Conservation (phyloP, 2,329 filamentous ascomycete genomes). For the Corynespora cassiicola region DNA sequence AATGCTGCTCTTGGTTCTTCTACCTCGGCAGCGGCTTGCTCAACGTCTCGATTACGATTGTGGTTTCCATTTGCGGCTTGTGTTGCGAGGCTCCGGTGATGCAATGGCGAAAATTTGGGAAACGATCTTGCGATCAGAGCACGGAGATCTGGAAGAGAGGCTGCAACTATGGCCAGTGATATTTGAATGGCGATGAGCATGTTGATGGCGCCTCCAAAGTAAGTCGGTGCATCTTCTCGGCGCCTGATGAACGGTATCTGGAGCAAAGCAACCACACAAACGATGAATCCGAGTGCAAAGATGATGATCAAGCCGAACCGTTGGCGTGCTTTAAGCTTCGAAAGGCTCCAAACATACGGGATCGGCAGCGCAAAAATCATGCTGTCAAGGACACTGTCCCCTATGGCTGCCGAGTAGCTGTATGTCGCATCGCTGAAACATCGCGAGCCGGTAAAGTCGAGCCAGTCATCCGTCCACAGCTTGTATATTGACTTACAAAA, state of each 20-base stretch:
- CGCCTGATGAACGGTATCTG: constrained; percentile 36
- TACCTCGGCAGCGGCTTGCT: constrained; percentile 1
- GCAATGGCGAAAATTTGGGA: constrained; percentile 27
- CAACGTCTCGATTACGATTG: constrained; percentile 8
- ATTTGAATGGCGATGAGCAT: constrained; percentile 34
- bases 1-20: constrained; percentile 7
- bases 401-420: constrained; percentile 34
- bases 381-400: constrained; percentile 30
- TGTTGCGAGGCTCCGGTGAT: constrained; percentile 25
- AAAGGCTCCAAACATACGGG: constrained; percentile 30
- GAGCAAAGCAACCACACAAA: constrained; percentile 32
- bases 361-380: constrained; percentile 34
- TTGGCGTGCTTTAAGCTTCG: constrained; percentile 25
- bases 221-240: constrained; percentile 20
- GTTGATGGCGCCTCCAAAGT: constrained; percentile 35
- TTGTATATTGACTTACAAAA: constrained; percentile 29
- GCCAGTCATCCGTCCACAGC: constrained; percentile 29
- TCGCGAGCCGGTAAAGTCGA: constrained; percentile 23
- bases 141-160: constrained; percentile 31
- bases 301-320: constrained; percentile 26
- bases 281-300: constrained; percentile 32
- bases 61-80: constrained; percentile 3
- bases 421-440: constrained; percentile 35
- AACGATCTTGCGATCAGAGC: constrained; percentile 26
- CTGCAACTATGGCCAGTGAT: constrained; percentile 30